phyloP scores from a whole-genome alignment of 257 asterid genomes.

The Sherardia arvensis region DNA sequence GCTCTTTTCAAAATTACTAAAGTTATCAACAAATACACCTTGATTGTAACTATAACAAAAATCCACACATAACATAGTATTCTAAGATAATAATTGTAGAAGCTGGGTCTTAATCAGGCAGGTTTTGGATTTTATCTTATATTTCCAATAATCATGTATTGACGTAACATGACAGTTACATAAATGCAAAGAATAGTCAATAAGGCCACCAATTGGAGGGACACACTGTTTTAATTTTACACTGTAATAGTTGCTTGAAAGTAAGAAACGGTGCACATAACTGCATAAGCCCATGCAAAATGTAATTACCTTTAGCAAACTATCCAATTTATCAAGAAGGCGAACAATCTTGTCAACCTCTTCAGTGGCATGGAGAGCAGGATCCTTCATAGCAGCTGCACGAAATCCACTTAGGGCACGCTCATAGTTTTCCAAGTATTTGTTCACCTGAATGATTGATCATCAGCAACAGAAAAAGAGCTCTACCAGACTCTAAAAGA shows the following conservation, averaged over 20 bases:
- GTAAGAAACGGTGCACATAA: not conserved
- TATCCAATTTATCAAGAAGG: constrained; percentile 70
- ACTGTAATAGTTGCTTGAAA: not conserved
- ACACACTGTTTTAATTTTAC: not conserved
- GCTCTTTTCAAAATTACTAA: not conserved
- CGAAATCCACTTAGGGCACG: constrained; percentile 96
- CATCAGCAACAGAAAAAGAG: not conserved
- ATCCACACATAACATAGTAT: not conserved
- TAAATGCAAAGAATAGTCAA: not conserved
- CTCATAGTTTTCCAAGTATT: constrained; percentile 86
- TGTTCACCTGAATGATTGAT: constrained; percentile 55
- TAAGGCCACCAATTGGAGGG: not conserved
- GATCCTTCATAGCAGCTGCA: constrained; percentile 94
- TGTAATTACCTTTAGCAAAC: constrained; percentile 47
- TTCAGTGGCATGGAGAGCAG: constrained; percentile 65
- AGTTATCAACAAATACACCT: not conserved
- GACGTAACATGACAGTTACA: not conserved
- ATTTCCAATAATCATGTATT: not conserved
- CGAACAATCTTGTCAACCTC: constrained; percentile 58
- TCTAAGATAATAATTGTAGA: not conserved
- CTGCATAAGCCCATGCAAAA: not conserved
- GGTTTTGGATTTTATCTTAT: not conserved
- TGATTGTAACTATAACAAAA: not conserved
- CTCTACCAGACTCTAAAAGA: not conserved
- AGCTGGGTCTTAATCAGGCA: not conserved